Conservation (phyloP, 805 yeast species). For the Vanderwaltozyma tropicalis region DNA sequence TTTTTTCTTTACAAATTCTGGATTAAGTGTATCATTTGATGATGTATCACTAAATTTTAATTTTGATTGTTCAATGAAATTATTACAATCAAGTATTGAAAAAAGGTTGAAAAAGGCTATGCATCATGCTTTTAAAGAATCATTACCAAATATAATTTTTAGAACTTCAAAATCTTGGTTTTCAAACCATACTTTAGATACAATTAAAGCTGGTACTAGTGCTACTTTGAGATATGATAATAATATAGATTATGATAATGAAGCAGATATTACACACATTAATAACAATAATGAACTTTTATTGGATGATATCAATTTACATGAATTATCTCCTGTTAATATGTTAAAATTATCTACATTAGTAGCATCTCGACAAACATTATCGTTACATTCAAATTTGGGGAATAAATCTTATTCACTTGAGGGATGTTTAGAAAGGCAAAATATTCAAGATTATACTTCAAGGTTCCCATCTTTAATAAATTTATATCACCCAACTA, state of each 20-base stretch:
- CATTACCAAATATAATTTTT: slow-evolving; percentile 26
- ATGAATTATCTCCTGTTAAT: slow-evolving; percentile 53
- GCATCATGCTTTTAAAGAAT: slow-evolving; percentile 27
- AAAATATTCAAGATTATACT: slow-evolving; percentile 23
- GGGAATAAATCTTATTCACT: slow-evolving; percentile 32
- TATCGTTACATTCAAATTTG: slow-evolving; percentile 51
- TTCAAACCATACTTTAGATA: slow-evolving; percentile 3
- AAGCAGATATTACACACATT: not conserved
- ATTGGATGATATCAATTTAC: slow-evolving; percentile 21
- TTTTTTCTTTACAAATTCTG: slow-evolving; percentile 24
- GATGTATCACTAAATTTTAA: slow-evolving; percentile 28
- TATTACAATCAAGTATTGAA: slow-evolving; percentile 27
- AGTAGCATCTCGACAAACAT: slow-evolving; percentile 68
- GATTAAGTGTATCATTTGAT: slow-evolving; percentile 29
- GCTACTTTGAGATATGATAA: not conserved
- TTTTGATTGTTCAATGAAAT: slow-evolving; percentile 28
- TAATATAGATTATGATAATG: not conserved
- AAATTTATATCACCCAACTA: slow-evolving; percentile 14
- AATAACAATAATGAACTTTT: slow-evolving; percentile 1
- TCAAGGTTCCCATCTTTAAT: slow-evolving; percentile 25
- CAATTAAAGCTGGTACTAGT: too few relatives aligned
- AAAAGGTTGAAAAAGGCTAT: slow-evolving; percentile 26
- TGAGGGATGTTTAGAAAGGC: slow-evolving; percentile 27
- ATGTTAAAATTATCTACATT: slow-evolving; percentile 57
- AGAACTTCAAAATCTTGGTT: slow-evolving; percentile 28